phyloP scores from a whole-genome alignment of 2,329 filamentous ascomycete genomes.

The Alternaria hordeiaustralica region DNA sequence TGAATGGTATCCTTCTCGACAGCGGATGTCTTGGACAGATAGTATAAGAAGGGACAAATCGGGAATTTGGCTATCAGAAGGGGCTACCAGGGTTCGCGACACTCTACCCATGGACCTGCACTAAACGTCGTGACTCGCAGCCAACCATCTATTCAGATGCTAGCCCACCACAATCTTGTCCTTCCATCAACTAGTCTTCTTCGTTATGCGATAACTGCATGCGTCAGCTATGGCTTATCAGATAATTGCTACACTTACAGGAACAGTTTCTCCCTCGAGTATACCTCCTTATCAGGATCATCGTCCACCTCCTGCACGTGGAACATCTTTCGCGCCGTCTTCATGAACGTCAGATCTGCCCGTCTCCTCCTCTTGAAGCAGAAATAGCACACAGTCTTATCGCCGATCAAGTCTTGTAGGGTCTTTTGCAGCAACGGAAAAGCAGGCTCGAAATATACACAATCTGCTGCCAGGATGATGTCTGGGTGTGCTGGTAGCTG shows the following conservation, averaged over 20 bases:
- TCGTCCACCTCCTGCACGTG: slow-evolving; percentile 56
- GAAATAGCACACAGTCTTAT: slow-evolving; percentile 75
- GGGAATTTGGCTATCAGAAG: neutral
- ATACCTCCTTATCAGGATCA: slow-evolving; percentile 56
- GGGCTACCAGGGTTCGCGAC: neutral
- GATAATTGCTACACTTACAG: slow-evolving; percentile 48
- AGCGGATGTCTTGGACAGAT: neutral
- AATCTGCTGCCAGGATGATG: slow-evolving; percentile 73
- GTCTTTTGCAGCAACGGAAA: slow-evolving; percentile 87
- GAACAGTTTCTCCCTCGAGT: slow-evolving; percentile 57
- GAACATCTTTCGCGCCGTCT: slow-evolving; percentile 57
- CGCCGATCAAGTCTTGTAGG: slow-evolving; percentile 73
- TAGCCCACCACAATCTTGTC: neutral
- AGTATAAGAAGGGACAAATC: neutral
- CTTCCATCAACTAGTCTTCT: slow-evolving; percentile 17
- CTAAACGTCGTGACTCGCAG: neutral
- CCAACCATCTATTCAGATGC: neutral
- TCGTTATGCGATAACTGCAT: slow-evolving; percentile 29
- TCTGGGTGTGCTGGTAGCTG: slow-evolving; percentile 66
- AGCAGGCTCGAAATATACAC: slow-evolving; percentile 92
- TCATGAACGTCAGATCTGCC: slow-evolving; percentile 64
- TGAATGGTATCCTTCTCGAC: neutral
- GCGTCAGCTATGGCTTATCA: neutral
- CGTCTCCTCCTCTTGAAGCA: slow-evolving; percentile 93
- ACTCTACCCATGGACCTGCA: neutral